Percentiles rank a stretch among this genome's conserved stretches.
Evolutionary conservation across 768 basidiomycete species (phyloP).

Genomic region (Mycena alexandri): DNA sequence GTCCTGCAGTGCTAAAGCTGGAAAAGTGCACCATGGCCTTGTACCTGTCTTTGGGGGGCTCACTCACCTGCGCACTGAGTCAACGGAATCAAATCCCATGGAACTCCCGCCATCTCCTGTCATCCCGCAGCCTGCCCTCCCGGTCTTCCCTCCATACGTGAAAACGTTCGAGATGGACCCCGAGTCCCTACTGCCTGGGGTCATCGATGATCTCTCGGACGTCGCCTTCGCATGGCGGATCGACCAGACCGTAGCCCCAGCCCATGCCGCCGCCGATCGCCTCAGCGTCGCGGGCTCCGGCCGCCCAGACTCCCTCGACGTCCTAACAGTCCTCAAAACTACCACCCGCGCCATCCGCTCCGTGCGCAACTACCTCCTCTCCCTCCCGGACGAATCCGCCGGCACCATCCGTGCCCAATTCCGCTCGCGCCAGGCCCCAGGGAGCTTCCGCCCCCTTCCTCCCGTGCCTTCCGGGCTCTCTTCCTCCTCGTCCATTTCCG

Average conservation of each 20-base stretch:
- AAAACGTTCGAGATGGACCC: conserved; percentile 82
- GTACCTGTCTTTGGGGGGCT: conserved; percentile 83
- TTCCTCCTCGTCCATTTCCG: conserved; percentile 33
- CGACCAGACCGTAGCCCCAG: conserved; percentile 36
- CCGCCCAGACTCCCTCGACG: conserved; percentile 52
- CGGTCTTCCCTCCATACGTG: conserved; percentile 65
- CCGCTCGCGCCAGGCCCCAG: conserved; percentile 60
- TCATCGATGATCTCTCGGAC: conserved; percentile 78
- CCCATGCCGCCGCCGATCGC: conserved; percentile 32
- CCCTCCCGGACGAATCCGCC: conserved; percentile 81
- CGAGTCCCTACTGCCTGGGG: conserved; percentile 80
- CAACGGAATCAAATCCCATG: conserved; percentile 55
- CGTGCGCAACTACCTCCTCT: conserved; percentile 86
- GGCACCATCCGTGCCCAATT: conserved; percentile 69
- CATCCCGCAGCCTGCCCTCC: conserved; percentile 60
- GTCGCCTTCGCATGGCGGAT: conserved; percentile 77
- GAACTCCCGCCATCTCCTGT: conserved; percentile 79
- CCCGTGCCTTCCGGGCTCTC: conserved; percentile 48
- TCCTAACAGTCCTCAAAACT: conserved; percentile 79
- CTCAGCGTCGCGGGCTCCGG: conserved; percentile 39
- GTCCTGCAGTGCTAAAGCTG: conserved; percentile 46
- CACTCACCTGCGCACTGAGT: conserved; percentile 56
- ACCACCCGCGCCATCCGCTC: conserved; percentile 87
- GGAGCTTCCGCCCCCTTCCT: conserved; percentile 50
- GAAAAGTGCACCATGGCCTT: conserved; percentile 70